Evolutionary conservation across 352 stramenopile species (phyloP).

Genomic region (Phytophthora europaea): DNA sequence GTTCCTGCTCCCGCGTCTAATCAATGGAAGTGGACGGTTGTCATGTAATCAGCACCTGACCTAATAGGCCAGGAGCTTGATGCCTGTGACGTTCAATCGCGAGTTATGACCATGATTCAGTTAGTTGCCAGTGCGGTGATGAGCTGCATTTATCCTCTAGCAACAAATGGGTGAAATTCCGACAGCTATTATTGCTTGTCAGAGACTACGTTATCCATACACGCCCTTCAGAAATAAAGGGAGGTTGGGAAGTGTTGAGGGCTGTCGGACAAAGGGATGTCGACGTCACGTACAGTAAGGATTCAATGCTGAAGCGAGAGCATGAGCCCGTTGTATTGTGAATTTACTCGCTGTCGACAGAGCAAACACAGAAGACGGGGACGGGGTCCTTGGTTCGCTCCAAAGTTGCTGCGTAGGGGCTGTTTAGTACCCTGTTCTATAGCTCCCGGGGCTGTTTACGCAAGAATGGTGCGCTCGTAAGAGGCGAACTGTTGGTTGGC

Average conservation of each 20-base stretch:
- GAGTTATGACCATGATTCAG: no score
- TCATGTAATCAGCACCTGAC: background rate
- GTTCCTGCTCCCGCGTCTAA: background rate
- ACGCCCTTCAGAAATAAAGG: no score
- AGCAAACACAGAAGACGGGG: constrained; percentile 23
- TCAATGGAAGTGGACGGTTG: background rate
- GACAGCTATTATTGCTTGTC: no score
- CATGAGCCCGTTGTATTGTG: constrained; percentile 40
- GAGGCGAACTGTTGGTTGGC: constrained; percentile 91
- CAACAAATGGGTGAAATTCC: no score
- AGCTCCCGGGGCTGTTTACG: constrained; percentile 25
- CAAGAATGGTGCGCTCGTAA: constrained; percentile 80
- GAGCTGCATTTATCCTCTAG: no score
- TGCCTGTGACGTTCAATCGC: background rate
- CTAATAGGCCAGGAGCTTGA: background rate
- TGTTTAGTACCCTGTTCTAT: background rate
- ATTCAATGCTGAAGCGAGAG: constrained; percentile 1
- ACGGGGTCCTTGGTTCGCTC: constrained; percentile 27
- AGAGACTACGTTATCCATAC: background rate
- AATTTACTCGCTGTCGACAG: background rate
- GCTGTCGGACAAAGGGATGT: no score
- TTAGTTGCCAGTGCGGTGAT: no score
- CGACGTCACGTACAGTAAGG: no score
- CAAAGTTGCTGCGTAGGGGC: background rate
- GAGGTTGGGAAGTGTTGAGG: no score